Conservation (phyloP, 148 eudicot species). For the Amaranthus palmeri region DNA sequence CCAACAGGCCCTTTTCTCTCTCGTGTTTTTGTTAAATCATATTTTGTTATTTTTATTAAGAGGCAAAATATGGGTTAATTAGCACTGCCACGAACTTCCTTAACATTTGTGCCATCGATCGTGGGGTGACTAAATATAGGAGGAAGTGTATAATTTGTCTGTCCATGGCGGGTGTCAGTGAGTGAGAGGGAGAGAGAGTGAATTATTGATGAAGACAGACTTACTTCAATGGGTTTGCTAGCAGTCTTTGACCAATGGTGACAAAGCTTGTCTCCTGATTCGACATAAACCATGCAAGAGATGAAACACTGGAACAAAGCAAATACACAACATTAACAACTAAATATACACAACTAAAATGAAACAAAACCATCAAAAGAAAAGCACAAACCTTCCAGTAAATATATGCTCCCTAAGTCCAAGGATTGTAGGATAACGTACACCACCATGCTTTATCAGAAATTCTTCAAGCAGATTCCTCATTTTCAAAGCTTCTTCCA, state of each 20-base stretch:
- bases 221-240: conserved; percentile 93
- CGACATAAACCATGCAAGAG: conserved; percentile 99
- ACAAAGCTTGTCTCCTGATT: conserved; percentile 99
- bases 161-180: too few relatives aligned
- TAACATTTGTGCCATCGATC: too few relatives aligned
- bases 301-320: conserved; percentile 85
- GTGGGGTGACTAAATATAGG: neutral
- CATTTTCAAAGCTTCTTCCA: conserved; percentile 99
- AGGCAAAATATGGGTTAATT: too few relatives aligned
- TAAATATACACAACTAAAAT: neutral
- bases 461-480: conserved; percentile 97
- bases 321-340: conserved; percentile 8
- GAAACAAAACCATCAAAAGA: neutral
- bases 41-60: too few relatives aligned
- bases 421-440: conserved; percentile 81
- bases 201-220: neutral
- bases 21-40: too few relatives aligned
- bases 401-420: conserved; percentile 98
- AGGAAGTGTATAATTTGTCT: too few relatives aligned
- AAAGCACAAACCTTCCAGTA: conserved; percentile 73
- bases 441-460: conserved; percentile 81
- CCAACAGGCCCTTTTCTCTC: too few relatives aligned
- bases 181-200: neutral
- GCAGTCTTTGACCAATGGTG: conserved; percentile 92
- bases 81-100: too few relatives aligned